Conservation (phyloP, 345 rosid genomes). For the Psidium friedrichsthalianum region DNA sequence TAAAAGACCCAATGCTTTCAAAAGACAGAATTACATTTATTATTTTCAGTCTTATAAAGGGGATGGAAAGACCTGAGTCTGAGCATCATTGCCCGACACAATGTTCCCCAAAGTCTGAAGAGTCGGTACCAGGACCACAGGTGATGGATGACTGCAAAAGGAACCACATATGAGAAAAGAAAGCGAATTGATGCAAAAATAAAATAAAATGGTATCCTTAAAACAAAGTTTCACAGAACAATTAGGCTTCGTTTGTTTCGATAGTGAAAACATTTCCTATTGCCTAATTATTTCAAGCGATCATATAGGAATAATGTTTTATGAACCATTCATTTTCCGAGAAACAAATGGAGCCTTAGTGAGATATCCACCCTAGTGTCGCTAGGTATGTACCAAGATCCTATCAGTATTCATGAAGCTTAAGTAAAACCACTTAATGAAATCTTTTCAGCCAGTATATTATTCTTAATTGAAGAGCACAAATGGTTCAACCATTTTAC, state of each 20-base stretch:
- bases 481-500: background rate
- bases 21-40: background rate
- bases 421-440: background rate
- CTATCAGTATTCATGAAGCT: background rate
- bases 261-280: too few species aligned
- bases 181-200: background rate
- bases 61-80: constrained; percentile 48
- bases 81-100: constrained; percentile 73
- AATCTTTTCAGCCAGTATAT: too few species aligned
- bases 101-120: constrained; percentile 69
- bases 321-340: too few species aligned
- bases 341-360: background rate
- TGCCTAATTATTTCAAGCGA: too few species aligned
- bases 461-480: too few species aligned
- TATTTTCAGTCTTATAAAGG: background rate
- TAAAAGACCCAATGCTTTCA: background rate
- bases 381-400: background rate
- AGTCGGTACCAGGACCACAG: constrained; percentile 59
- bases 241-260: too few species aligned
- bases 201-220: background rate
- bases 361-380: background rate
- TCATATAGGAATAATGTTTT: too few species aligned
- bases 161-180: background rate
- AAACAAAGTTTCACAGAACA: background rate
- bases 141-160: constrained; percentile 50